Conservation (phyloP, 2,329 filamentous ascomycete species). For the Diaporthe sp. region DNA sequence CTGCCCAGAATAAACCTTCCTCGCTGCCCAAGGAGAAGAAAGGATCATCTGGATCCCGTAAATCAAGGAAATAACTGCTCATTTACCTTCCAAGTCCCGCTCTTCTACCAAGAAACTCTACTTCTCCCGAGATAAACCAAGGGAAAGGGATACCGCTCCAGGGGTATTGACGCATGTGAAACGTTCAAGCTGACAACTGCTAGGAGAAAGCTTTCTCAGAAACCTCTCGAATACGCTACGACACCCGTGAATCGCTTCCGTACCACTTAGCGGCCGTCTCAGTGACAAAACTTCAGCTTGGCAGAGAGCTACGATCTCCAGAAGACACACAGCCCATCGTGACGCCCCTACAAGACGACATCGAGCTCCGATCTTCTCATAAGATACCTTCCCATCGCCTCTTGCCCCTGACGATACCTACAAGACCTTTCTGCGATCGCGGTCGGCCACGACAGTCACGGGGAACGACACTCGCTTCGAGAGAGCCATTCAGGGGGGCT, state of each 20-base stretch:
- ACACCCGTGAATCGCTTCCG: not conserved
- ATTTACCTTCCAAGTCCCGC: not conserved
- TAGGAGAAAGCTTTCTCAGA: not conserved
- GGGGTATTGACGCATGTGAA: not conserved
- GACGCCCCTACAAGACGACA: not conserved
- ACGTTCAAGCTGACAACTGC: not conserved
- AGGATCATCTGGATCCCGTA: too few species aligned
- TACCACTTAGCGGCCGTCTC: too few species aligned
- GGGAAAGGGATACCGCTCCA: not conserved
- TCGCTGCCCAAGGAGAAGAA: not conserved
- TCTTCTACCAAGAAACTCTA: not conserved
- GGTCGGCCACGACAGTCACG: not conserved
- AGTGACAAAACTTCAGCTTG: not conserved
- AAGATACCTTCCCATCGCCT: not conserved
- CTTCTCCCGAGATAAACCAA: not conserved
- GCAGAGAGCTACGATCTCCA: not conserved
- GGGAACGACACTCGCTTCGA: not conserved
- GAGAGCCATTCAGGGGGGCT: not conserved
- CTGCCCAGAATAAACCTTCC: not conserved
- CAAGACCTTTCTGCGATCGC: not conserved
- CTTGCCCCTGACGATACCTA: not conserved
- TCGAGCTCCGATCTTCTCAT: not conserved
- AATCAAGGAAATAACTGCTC: not conserved
- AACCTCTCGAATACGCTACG: not conserved
- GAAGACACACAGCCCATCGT: not conserved